Percentiles rank a stretch among this genome's conserved stretches.
Conservation (phyloP, 139 green algal genomes). For the Coelastrella sp. region DNA sequence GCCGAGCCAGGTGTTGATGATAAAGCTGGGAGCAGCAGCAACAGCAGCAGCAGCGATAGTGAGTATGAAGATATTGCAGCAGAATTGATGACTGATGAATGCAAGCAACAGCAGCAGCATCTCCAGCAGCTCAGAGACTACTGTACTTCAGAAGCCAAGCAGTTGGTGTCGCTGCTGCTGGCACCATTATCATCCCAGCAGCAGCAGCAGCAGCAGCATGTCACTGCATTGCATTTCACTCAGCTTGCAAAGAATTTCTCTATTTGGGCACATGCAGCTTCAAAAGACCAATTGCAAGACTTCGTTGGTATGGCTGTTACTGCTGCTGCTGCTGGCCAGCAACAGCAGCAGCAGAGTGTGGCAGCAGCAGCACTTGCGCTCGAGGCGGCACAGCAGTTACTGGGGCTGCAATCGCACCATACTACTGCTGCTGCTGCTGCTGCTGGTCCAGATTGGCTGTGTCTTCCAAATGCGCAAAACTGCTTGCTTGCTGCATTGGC, state of each 20-base stretch:
- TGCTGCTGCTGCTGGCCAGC: background rate
- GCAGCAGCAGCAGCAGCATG: slow-evolving; percentile 16
- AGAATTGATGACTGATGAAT: background rate
- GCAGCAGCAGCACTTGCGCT: background rate
- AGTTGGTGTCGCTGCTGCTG: slow-evolving; percentile 7
- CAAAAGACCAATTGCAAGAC: background rate
- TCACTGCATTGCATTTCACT: background rate
- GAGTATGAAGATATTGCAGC: background rate
- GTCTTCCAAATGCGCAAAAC: background rate
- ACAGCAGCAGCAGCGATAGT: background rate
- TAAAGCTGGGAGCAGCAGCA: slow-evolving; percentile 6
- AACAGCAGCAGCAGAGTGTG: slow-evolving; percentile 1
- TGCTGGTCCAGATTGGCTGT: background rate
- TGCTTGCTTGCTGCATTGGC: background rate
- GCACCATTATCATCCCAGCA: slow-evolving; percentile 4
- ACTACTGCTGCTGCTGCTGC: slow-evolving; percentile 6
- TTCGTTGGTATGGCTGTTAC: background rate
- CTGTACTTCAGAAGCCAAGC: background rate
- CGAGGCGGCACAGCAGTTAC: background rate
- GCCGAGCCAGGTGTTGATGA: background rate
- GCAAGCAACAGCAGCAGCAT: slow-evolving; percentile 31
- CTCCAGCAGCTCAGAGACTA: background rate
- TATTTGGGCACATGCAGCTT: slow-evolving; percentile 18
- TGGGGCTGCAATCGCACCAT: background rate
- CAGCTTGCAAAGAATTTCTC: background rate